These are phyloP conservation scores for Xylaria multiplex DNA, from an alignment of 2,329 filamentous ascomycete genomes.

Conservation along the genomic window DNA sequence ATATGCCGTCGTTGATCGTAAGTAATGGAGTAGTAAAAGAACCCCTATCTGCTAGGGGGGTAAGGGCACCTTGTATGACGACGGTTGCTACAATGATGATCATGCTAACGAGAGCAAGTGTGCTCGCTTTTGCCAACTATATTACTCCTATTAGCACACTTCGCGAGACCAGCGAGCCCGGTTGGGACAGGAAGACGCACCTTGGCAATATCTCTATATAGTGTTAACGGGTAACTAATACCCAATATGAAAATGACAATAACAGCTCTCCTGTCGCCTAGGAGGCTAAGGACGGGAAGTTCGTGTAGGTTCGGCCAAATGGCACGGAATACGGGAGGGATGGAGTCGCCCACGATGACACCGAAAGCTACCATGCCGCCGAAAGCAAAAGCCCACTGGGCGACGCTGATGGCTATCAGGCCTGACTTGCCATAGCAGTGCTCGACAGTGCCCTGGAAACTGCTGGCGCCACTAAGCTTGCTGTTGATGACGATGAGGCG, in stretches of 20 bases:
- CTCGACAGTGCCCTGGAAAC: constrained; percentile 95
- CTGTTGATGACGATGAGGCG: constrained; percentile 96
- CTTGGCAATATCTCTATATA: constrained; percentile 98
- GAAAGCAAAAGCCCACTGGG: constrained; percentile 98
- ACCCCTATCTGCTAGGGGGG: constrained; percentile 77
- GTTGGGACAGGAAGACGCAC: constrained; percentile 55
- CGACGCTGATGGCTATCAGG: constrained; percentile 85
- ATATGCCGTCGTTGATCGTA: constrained; percentile 86
- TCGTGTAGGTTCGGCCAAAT: constrained; percentile 79
- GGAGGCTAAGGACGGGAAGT: constrained; percentile 80
- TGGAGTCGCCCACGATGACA: constrained; percentile 95
- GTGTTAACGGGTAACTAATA: constrained; percentile 87
- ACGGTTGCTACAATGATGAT: constrained; percentile 87
- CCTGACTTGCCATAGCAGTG: constrained; percentile 92
- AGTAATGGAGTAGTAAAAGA: constrained; percentile 75
- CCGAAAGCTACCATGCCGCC: constrained; percentile 99
- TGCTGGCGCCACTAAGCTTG: constrained; percentile 92
- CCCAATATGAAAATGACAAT: constrained; percentile 89
- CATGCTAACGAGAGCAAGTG: constrained; percentile 93
- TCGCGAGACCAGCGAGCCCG: neutral
- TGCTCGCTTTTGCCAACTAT: constrained; percentile 96
- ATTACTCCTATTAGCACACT: constrained; percentile 33
- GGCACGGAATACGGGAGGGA: constrained; percentile 86
- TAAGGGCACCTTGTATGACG: constrained; percentile 81
- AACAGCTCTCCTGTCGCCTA: constrained; percentile 82